Base-by-base conservation (phyloP, 257 asterid species). In the Capsicum baccatum region DNA sequence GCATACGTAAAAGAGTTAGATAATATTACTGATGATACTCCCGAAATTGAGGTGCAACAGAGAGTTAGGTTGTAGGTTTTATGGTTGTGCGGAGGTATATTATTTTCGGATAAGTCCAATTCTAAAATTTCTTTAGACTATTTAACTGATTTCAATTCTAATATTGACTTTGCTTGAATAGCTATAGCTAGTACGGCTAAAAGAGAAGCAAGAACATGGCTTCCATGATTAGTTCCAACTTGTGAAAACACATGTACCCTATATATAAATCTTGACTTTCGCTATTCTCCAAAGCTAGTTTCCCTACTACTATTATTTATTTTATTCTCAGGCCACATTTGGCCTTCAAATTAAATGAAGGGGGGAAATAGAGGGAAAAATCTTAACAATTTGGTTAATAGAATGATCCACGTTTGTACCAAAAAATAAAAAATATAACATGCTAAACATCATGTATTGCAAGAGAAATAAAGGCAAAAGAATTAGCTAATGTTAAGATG, bases 161-260 rank as follows among this genome's bases (percentile, higher is more conserved):
- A 13, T 48, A 48, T 7, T 21, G 19, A 48, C 81, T 74, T 48
- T 74, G 3, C 50, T 74, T 21, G 62, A 48, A 19, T 73, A 71
- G 15, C 37, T 73, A 21, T 73, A 44, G 15, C 37, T 73, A 21
- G 59, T 48, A 19, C 48, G 19, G 33, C 21, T 50, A 13, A 21
- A 21, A 55, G 11, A 50, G 14, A 76, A 76, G 52, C 62, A 76
- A 52, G 47, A 52, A 76, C 62, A 74, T 50, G 62, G 47, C 10
- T 50, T 74, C 62, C 81, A 50, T 74, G 81, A 74, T 74, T 74
- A 21, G 6, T 21, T 74, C 59, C 81, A 74, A 4, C 81, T 74
- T 74, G 62, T 50, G 81, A 74, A 50, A 48, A 50, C 62, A 21
- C 62, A 74, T 74, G 47, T 21, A 74, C 62, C 60, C 21, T 21